These are phyloP conservation scores for Stachybotrys chartarum DNA, from an alignment of 2,329 filamentous ascomycete genomes.

Conservation along the genomic window DNA sequence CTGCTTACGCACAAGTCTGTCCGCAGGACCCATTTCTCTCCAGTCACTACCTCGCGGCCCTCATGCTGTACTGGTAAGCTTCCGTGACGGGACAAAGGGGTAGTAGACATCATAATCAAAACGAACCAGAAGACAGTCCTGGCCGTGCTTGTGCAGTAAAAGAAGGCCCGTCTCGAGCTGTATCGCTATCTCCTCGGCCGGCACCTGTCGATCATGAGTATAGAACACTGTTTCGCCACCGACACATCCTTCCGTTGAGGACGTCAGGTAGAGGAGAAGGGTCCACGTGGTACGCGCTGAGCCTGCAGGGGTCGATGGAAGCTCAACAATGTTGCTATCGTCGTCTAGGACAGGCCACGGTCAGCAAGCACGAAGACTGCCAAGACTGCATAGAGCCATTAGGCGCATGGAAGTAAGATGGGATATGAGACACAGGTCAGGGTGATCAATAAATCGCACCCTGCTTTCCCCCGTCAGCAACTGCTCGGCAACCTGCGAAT, in stretches of 20 bases:
- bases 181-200: slow-evolving; percentile 62
- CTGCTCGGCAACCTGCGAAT: too few species aligned
- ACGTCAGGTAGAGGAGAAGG: slow-evolving; percentile 78
- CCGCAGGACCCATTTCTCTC: slow-evolving; percentile 87
- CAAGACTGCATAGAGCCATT: too few species aligned
- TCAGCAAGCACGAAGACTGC: background rate
- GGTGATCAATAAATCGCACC: too few species aligned
- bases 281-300: slow-evolving; percentile 73
- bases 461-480: too few species aligned
- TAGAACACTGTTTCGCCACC: slow-evolving; percentile 94
- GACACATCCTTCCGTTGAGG: slow-evolving; percentile 62
- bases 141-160: slow-evolving; percentile 80
- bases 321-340: slow-evolving; percentile 67
- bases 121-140: slow-evolving; percentile 72
- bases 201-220: slow-evolving; percentile 53
- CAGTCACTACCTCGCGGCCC: slow-evolving; percentile 67
- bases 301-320: slow-evolving; percentile 31
- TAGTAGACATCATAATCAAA: slow-evolving; percentile 13
- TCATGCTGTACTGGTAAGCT: slow-evolving; percentile 54
- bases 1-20: slow-evolving; percentile 69
- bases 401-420: too few species aligned
- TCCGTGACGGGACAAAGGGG: background rate
- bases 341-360: slow-evolving; percentile 53
- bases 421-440: too few species aligned
- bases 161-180: slow-evolving; percentile 77